Conservation (phyloP, 257 asterid genomes). For the Plantago major region DNA sequence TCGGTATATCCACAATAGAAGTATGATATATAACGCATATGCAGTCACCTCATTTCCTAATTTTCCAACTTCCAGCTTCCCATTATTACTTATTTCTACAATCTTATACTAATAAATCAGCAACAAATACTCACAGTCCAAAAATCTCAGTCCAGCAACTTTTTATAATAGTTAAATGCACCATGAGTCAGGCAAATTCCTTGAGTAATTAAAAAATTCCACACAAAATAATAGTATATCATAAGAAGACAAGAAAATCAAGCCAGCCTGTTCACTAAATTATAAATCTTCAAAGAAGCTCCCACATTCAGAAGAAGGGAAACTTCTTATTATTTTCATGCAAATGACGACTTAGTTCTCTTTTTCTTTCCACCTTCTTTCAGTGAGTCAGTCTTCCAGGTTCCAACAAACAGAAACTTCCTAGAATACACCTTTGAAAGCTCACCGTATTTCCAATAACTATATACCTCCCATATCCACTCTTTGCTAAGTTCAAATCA, state of each 20-base stretch:
- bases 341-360: not conserved
- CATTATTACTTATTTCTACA: too few relatives aligned
- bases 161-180: too few relatives aligned
- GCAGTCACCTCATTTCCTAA: too few relatives aligned
- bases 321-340: not conserved
- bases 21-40: too few relatives aligned
- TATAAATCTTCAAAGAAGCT: not conserved
- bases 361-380: not conserved
- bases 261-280: not conserved
- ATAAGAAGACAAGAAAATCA: not conserved
- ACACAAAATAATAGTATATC: not conserved
- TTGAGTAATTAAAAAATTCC: slow-evolving; percentile 6
- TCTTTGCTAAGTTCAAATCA: not conserved
- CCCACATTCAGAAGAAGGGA: not conserved
- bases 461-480: not conserved
- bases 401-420: not conserved
- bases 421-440: not conserved
- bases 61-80: too few relatives aligned
- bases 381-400: too few relatives aligned
- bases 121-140: too few relatives aligned
- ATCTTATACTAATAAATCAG: too few relatives aligned
- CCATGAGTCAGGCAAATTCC: too few relatives aligned
- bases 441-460: not conserved
- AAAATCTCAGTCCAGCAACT: too few relatives aligned
- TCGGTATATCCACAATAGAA: too few relatives aligned